Base-by-base conservation (phyloP, 2,329 filamentous ascomycete genomes). In the Aspergillus unguis region DNA sequence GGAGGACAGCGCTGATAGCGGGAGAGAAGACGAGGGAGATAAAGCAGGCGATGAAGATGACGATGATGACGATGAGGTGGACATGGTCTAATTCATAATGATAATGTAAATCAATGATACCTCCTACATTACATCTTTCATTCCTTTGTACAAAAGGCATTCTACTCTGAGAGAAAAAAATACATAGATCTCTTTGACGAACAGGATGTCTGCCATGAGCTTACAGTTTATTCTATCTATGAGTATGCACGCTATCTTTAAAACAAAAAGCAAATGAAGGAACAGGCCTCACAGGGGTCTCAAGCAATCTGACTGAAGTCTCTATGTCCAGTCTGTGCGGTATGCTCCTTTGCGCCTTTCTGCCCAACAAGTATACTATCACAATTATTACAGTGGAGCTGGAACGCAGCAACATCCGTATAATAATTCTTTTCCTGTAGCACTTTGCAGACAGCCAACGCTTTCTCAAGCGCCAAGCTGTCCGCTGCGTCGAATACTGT, bases 371-470 rank as follows among this genome's bases (percentile, higher is more conserved):
- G 73, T 33, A 65, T 64, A 11, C 65, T 68, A 4, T 75, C 73
- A 51, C 76, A 79, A 3, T 79, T 75, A 58, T 91, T 90, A 69
- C 92, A 97, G 63, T 80, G 84, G 53, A 96, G 81, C 35, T 82
- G 78, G 65, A 96, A 90, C 0, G 85, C 85, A 25, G 87, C 82
- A 0, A 90, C 95, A 68, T 96, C 90, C 0, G 92, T 96, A 63
- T 84, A 96, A 68, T 97, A 97, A 67, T 95, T 84, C 53, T 80
- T 84, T 48, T 83, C 79, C 59, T 85, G 80, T 36, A 97, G 76
- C 55, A 86, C 81, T 57, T 73, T 71, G 45, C 87, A 87, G 31
- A 92, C 72, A 50, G 83, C 77, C 55, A 81, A 69, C 0, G 92
- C 85, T 54, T 81, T 85, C 11, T 80, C 75, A 31, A 85, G 58